phyloP scores from a whole-genome alignment of 1,284 basidiomycete genomes.

The Agroathelia rolfsii region DNA sequence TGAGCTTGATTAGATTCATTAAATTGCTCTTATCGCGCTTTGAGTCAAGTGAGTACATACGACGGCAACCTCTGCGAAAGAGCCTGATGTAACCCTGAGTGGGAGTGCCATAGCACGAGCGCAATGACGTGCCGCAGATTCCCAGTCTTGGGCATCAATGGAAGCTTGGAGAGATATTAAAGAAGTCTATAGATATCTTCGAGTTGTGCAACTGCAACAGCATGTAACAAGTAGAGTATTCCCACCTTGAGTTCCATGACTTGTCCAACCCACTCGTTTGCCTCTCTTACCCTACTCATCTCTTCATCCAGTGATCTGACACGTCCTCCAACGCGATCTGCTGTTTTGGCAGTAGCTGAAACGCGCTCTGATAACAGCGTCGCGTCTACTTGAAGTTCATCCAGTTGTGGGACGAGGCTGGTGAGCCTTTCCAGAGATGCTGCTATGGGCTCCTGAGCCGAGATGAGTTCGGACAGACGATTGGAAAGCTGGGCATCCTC shows the following conservation, averaged over 20 bases:
- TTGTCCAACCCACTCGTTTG: constrained; percentile 76
- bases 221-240: too few species aligned
- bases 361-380: constrained; percentile 47
- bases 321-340: constrained; percentile 82
- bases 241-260: constrained; percentile 84
- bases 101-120: constrained; percentile 83
- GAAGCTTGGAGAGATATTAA: constrained; percentile 65
- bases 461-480: constrained; percentile 66
- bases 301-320: constrained; percentile 86
- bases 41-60: constrained; percentile 38
- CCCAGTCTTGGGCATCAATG: constrained; percentile 89
- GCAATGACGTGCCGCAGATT: constrained; percentile 86
- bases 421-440: constrained; percentile 56
- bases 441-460: constrained; percentile 58
- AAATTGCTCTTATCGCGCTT: too few species aligned
- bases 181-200: constrained; percentile 73
- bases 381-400: constrained; percentile 55
- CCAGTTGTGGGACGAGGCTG: constrained; percentile 53
- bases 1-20: constrained; percentile 31
- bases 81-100: constrained; percentile 65
- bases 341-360: constrained; percentile 67
- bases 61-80: constrained; percentile 82
- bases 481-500: constrained; percentile 72
- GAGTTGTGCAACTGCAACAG: too few species aligned
- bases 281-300: constrained; percentile 78